A percentile compares a stretch with the other conserved stretches of the same genome.
Conservation (phyloP, 2,329 filamentous ascomycete genomes). For the Aspergillaceae sp. region DNA sequence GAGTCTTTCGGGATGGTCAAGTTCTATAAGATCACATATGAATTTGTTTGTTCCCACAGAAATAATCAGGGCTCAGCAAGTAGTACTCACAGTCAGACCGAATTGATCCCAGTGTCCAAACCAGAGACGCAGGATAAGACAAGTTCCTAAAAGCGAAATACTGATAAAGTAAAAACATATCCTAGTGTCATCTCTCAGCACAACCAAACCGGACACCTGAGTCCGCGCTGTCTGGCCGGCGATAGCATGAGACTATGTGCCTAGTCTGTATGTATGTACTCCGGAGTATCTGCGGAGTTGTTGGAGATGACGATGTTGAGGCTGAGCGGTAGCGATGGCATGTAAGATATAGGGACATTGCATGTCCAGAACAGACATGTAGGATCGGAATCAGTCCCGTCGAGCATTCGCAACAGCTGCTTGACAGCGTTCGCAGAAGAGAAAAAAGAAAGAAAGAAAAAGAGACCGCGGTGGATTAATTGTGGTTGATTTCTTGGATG, state of each 20-base stretch:
- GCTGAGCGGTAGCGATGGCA: too few species aligned
- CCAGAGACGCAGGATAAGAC: neutral
- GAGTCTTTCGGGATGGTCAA: constrained; percentile 13
- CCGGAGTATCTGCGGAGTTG: neutral
- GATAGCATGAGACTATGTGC: constrained; percentile 13
- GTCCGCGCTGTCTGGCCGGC: constrained; percentile 13
- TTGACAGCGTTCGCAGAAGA: too few species aligned
- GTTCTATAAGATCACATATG: neutral
- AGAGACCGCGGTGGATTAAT: neutral
- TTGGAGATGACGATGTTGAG: constrained; percentile 3
- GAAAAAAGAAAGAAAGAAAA: neutral
- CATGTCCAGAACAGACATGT: neutral
- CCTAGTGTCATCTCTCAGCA: constrained; percentile 8
- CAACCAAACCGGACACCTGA: constrained; percentile 11
- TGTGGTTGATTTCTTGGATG: neutral
- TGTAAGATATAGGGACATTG: too few species aligned
- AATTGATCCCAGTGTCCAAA: neutral
- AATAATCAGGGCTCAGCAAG: too few species aligned
- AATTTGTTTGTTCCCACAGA: too few species aligned
- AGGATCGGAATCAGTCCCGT: neutral
- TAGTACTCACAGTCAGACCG: too few species aligned
- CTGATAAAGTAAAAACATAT: too few species aligned
- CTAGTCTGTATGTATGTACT: too few species aligned
- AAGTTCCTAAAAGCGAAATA: neutral
- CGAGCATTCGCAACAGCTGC: neutral